Conservation (phyloP, 1,139 yeast species). For the Pichia norvegensis region DNA sequence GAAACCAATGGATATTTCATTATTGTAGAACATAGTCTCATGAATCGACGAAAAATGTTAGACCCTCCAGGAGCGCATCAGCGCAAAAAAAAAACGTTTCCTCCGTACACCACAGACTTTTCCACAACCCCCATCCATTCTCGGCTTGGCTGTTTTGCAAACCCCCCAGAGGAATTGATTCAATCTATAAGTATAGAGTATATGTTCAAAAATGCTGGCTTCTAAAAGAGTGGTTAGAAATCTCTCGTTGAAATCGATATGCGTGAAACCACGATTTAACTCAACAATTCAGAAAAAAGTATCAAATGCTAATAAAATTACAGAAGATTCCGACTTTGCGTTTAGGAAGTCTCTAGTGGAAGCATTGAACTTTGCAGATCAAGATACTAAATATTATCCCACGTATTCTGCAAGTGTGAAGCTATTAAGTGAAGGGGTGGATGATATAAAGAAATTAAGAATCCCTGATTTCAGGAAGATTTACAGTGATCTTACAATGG, state of each 20-base stretch:
- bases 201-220: background rate
- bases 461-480: slow-evolving; percentile 28
- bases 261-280: background rate
- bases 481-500: slow-evolving; percentile 14
- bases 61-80: too few species aligned
- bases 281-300: background rate
- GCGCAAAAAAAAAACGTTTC: background rate
- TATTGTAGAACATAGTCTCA: background rate
- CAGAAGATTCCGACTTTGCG: slow-evolving; percentile 36
- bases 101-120: background rate
- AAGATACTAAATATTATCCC: slow-evolving; percentile 25
- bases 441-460: slow-evolving; percentile 17
- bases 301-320: slow-evolving; percentile 7
- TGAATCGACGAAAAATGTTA: background rate
- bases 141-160: background rate
- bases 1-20: background rate
- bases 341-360: slow-evolving; percentile 28
- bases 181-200: background rate
- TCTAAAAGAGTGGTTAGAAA: background rate
- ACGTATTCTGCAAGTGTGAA: slow-evolving; percentile 9
- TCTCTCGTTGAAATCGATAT: too few species aligned
- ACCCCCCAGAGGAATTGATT: background rate
- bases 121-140: background rate
- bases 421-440: background rate
- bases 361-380: slow-evolving; percentile 10